Evolutionary conservation across 331 rosid species (phyloP), one percentile per base, ranked within the genome.

Genomic region (Malus hybrid): DNA sequence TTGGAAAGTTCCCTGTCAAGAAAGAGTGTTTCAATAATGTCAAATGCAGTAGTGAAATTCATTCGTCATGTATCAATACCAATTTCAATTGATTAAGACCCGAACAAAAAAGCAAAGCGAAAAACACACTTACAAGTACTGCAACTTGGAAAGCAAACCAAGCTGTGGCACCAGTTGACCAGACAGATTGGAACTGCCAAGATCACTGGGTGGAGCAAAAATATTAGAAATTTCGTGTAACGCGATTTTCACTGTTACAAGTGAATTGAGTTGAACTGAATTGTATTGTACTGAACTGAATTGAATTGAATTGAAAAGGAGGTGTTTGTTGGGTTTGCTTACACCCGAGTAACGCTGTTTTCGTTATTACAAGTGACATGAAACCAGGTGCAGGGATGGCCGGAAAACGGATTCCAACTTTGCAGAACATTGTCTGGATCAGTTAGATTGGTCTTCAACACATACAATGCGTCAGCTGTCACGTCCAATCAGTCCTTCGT

Each of bases 381-480:
- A 77, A 88, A 88, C 99, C 99, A 95, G 0, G 92, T 90, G 71
- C 98, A 95, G 64, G 99, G 97, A 84, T n/a, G n/a, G n/a, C n/a
- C n/a, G n/a, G n/a, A n/a, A n/a, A n/a, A n/a, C n/a, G n/a, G n/a
- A n/a, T n/a, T n/a, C 99, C 99, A 95, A 75, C 99, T 95, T 64
- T 95, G 96, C 62, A 95, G 87, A 78, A 90, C 93, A 79, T 84
- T 89, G 84, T 89, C 87, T 72, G 99, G 99, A 89, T 95, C 99
- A 53, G 5, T 55, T 79, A 95, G 74, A 81, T 50, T 84, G 80
- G 76, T 81, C 84, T 84, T 89, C 84, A 90, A 87, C n/a, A 91
- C 87, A 82, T 84, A 84, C 70, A 95, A 76, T 29, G 96, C 98
- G 76, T 93, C 93, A 52, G 97, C 93, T 92, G 90, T 75, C 63